A percentile compares a stretch with the other conserved stretches of the same genome.
phyloP scores from a whole-genome alignment of 2,329 filamentous ascomycete genomes.

The Byssochlamys sp. region DNA sequence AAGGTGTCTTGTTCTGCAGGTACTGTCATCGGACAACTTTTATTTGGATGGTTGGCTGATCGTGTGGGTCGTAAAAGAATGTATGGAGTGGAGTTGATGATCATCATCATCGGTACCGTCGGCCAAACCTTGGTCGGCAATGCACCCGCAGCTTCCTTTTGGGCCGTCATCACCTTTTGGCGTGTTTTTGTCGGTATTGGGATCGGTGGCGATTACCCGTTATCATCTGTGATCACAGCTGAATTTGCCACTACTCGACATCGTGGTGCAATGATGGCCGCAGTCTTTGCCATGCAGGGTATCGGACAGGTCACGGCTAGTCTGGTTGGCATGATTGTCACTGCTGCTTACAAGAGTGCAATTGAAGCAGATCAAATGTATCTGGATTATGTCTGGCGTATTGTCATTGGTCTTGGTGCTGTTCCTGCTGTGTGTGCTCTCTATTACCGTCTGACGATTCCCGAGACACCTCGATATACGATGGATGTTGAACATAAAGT shows the following conservation, averaged over 20 bases:
- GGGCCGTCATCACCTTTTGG: slow-evolving; percentile 62
- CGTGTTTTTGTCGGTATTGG: slow-evolving; percentile 70
- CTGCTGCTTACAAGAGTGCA: slow-evolving; percentile 59
- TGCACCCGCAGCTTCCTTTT: slow-evolving; percentile 52
- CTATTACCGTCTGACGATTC: slow-evolving; percentile 79
- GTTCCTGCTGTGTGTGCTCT: slow-evolving; percentile 71
- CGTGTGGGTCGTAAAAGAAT: slow-evolving; percentile 69
- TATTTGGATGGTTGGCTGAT: slow-evolving; percentile 71
- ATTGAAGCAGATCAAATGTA: slow-evolving; percentile 51
- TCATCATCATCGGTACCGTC: slow-evolving; percentile 70
- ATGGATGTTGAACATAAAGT: slow-evolving; percentile 71
- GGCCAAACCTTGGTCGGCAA: slow-evolving; percentile 58
- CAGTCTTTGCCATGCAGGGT: slow-evolving; percentile 81
- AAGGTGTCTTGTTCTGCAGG: slow-evolving; percentile 77
- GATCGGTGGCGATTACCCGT: slow-evolving; percentile 73
- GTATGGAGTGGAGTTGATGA: slow-evolving; percentile 71
- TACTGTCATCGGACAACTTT: slow-evolving; percentile 72
- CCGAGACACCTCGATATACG: slow-evolving; percentile 79
- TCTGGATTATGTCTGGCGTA: slow-evolving; percentile 81
- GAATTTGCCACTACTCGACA: slow-evolving; percentile 81
- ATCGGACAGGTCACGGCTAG: slow-evolving; percentile 69
- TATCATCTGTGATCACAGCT: slow-evolving; percentile 74
- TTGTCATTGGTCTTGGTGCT: slow-evolving; percentile 70
- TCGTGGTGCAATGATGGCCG: slow-evolving; percentile 77
- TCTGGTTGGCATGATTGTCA: slow-evolving; percentile 66